Evolutionary conservation across 768 basidiomycete species (phyloP).

Genomic region (Hemileccinum rubropunctum): DNA sequence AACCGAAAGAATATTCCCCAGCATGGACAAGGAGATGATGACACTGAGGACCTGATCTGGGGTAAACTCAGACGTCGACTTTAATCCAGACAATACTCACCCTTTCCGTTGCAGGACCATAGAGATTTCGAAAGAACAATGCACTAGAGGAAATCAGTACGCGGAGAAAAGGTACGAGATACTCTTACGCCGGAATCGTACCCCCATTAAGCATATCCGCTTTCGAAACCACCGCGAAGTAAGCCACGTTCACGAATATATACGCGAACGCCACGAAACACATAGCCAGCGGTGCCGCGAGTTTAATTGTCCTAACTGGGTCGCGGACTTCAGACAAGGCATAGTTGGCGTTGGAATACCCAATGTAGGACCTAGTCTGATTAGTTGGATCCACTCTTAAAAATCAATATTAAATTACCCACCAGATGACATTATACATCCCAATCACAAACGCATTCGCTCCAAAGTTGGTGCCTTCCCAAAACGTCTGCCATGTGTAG

Average conservation of each 20-base stretch:
- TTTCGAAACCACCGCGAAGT: conserved; percentile 72
- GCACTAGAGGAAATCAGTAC: conserved; percentile 39
- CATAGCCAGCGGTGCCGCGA: conserved; percentile 68
- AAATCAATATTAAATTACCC: neutral
- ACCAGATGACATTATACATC: conserved; percentile 74
- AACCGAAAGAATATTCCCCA: conserved; percentile 62
- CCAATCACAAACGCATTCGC: conserved; percentile 62
- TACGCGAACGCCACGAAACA: conserved; percentile 57
- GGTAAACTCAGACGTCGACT: neutral
- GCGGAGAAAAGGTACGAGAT: neutral
- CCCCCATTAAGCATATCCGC: conserved; percentile 63
- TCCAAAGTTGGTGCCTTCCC: conserved; percentile 57
- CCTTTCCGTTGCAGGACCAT: conserved; percentile 57
- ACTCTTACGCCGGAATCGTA: conserved; percentile 64
- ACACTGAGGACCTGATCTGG: conserved; percentile 50
- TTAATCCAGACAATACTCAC: conserved; percentile 32
- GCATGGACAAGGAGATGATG: conserved; percentile 60
- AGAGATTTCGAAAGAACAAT: conserved; percentile 72
- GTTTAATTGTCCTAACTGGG: conserved; percentile 67
- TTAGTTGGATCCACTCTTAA: neutral
- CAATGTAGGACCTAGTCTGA: conserved; percentile 58
- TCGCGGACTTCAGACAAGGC: conserved; percentile 68
- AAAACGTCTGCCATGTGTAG: conserved; percentile 56
- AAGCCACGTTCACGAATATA: conserved; percentile 65
- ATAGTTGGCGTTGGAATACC: conserved; percentile 75